Percentiles rank a stretch among this genome's conserved stretches.
phyloP scores from a whole-genome alignment of 2,329 filamentous ascomycete species.

The Botrytis squamosa region DNA sequence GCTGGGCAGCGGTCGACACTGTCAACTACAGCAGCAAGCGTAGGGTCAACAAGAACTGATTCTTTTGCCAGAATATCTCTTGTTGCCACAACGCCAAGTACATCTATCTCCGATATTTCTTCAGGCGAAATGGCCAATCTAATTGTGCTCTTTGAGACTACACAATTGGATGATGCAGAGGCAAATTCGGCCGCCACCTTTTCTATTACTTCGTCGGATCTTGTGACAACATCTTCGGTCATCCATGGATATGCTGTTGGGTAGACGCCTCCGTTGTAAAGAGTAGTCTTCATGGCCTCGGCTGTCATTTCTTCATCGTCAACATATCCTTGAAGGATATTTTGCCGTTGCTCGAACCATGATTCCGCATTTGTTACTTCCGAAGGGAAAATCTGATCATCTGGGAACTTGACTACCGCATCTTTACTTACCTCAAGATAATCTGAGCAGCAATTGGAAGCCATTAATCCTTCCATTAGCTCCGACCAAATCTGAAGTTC shows the following conservation, averaged over 20 bases:
- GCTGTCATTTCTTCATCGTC: conserved; percentile 28
- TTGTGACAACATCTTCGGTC: conserved; percentile 28
- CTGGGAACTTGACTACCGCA: conserved; percentile 32
- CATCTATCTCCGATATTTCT: conserved; percentile 29
- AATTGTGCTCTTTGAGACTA: conserved; percentile 31
- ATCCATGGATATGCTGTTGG: conserved; percentile 34
- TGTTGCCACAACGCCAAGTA: conserved; percentile 31
- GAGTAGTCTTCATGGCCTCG: conserved; percentile 22
- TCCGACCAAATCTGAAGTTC: conserved; percentile 36
- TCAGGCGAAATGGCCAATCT: conserved; percentile 13
- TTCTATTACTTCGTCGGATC: conserved; percentile 28
- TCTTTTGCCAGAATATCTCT: conserved; percentile 28
- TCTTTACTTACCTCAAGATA: conserved; percentile 32
- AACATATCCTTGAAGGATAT: conserved; percentile 26
- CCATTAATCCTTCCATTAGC: conserved; percentile 35
- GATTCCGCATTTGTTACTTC: conserved; percentile 33
- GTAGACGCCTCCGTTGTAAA: conserved; percentile 33
- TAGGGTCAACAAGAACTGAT: conserved; percentile 29
- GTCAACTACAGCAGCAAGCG: conserved; percentile 27
- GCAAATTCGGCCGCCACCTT: conserved; percentile 30
- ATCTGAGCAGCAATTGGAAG: conserved; percentile 34
- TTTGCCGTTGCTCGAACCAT: conserved; percentile 30
- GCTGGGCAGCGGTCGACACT: conserved; percentile 28
- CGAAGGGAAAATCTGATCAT: conserved; percentile 33
- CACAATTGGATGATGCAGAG: conserved; percentile 30